Evolutionary conservation across 257 asterid genomes (phyloP).

Genomic region (Henckelia pumila): DNA sequence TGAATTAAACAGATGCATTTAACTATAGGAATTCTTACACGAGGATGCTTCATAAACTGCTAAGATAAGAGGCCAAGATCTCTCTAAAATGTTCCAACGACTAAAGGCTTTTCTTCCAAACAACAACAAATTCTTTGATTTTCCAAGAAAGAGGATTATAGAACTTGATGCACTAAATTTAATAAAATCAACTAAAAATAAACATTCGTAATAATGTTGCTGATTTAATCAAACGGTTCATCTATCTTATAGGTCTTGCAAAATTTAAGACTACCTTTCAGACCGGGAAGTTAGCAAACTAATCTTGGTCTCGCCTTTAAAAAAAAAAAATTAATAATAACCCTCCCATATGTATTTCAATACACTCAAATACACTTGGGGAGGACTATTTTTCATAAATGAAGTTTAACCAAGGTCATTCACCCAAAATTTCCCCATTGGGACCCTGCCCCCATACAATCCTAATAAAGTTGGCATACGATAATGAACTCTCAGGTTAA

Average conservation of each 20-base stretch:
- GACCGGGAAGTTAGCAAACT: no score
- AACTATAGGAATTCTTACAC: neutral
- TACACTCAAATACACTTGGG: no score
- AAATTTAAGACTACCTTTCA: constrained; percentile 3
- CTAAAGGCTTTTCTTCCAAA: constrained; percentile 10
- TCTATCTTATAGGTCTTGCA: neutral
- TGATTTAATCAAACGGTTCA: neutral
- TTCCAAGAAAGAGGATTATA: neutral
- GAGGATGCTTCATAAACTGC: constrained; percentile 6
- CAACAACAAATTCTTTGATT: constrained; percentile 4
- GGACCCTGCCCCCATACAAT: neutral
- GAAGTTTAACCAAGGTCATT: no score
- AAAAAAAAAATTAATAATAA: no score
- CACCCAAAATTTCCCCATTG: no score
- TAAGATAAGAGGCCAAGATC: constrained; percentile 11
- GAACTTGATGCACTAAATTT: neutral
- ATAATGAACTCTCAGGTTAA: neutral
- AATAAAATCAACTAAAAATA: neutral
- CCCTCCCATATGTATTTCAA: no score
- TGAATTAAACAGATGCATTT: constrained; percentile 19
- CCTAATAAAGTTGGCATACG: neutral
- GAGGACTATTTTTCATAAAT: no score
- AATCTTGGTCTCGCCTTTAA: no score
- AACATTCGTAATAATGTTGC: neutral
- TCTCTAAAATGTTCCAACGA: constrained; percentile 8